A percentile compares a stretch with the other conserved stretches of the same genome.
Evolutionary conservation across 2,329 filamentous ascomycete species (phyloP).

Genomic region (Fonsecaea pugnacius): DNA sequence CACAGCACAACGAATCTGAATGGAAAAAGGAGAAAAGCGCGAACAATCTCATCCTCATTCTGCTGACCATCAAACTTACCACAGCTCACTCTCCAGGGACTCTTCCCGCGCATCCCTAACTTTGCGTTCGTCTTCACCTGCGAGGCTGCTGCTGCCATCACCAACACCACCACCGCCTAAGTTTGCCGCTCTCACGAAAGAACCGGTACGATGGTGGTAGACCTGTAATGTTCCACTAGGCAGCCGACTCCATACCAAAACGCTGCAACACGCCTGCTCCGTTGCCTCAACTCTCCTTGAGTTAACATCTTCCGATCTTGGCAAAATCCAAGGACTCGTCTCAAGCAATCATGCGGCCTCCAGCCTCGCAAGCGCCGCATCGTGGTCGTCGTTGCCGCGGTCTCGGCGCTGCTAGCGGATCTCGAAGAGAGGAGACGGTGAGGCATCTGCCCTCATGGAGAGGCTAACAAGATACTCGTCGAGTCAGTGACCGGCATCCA

Average conservation of each 20-base stretch:
- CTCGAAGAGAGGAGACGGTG: constrained; percentile 5
- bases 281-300: neutral
- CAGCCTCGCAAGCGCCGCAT: neutral
- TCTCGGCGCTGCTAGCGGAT: neutral
- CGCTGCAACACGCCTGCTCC: neutral
- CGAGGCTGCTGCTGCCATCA: neutral
- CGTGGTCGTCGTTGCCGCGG: neutral
- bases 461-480: constrained; percentile 3
- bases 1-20: neutral
- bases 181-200: constrained; percentile 2
- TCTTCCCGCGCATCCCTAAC: neutral
- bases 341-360: neutral
- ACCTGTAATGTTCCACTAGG: neutral
- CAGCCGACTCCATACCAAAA: neutral
- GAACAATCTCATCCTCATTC: neutral
- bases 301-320: neutral
- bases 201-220: neutral
- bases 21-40: neutral
- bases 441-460: neutral
- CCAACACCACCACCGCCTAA: neutral
- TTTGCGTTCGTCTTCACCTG: neutral
- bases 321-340: neutral
- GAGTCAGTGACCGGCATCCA: neutral
- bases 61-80: neutral
- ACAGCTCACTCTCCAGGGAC: neutral